Evolutionary conservation across 768 basidiomycete species (phyloP), one percentile per base, ranked within the genome.

Genomic region (Podaxis pistillaris): DNA sequence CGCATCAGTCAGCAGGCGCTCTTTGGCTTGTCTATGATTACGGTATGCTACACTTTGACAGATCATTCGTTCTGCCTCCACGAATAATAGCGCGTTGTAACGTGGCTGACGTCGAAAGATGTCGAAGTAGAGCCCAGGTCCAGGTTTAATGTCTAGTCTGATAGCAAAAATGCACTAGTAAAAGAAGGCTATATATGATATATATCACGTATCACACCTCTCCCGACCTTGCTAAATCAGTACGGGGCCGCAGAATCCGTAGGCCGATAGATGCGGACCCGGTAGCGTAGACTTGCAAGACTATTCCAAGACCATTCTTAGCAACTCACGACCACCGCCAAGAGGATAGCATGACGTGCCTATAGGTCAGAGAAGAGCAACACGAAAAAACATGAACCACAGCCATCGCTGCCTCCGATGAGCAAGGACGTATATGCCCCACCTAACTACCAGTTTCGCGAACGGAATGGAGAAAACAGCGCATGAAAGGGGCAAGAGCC

Each of bases 211-310:
- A 54, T 54, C 19, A 22, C 30, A 17, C 33, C 11, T 47, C 58
- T 50, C 58, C 37, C 58, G 49, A 51, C 58, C 15, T 60, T 60
- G 37, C 58, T 22, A 51, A 60, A 40, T 52, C 28, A 22, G 57
- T 58, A 9, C 33, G 33, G 33, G 33, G n/a, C 47, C n/a, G 56
- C 15, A 26, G 24, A 17, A 28, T 44, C 56, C 56, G 40, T 56
- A 30, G 30, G 30, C 33, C 33, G 33, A 33, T 33, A 33, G 33
- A 33, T 33, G 33, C 33, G 33, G 33, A 33, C 8, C 8, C 8
- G 33, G 33, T 33, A 9, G 33, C 8, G 33, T 9, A 33, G 33
- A 33, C 9, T 33, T 9, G 33, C 33, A 33, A 33, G 33, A 33
- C 33, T 7, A 33, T 33, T 33, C 33, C 8, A 33, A 33, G 33